phyloP scores from a whole-genome alignment of 768 basidiomycete species.

The Austroboletus eburneus region DNA sequence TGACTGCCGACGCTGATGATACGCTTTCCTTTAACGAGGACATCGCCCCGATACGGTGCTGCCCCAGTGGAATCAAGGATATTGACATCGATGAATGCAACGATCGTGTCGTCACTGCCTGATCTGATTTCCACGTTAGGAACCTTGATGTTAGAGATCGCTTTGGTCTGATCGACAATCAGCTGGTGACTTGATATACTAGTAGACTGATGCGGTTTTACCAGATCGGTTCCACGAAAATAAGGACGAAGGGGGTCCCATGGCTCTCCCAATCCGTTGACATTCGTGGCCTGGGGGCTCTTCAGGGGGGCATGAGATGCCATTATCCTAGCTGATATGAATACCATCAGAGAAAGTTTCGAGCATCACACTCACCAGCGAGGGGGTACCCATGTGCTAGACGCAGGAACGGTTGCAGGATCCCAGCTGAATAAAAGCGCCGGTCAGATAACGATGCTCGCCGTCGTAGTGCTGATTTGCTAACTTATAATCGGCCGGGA shows the following conservation, averaged over 20 bases:
- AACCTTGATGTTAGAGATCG: constrained; percentile 18
- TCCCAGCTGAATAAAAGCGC: constrained; percentile 16
- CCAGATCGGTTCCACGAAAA: constrained; percentile 24
- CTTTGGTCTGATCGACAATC: constrained; percentile 15
- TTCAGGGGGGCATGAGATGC: constrained; percentile 5
- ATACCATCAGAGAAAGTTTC: neutral
- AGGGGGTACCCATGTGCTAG: constrained; percentile 26
- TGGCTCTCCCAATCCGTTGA: constrained; percentile 23
- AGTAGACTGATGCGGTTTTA: neutral
- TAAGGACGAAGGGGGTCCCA: constrained; percentile 19
- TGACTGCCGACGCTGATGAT: constrained; percentile 28
- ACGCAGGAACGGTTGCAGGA: constrained; percentile 18
- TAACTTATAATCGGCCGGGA: constrained; percentile 16
- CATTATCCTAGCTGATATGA: constrained; percentile 17
- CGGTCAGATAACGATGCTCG: constrained; percentile 6
- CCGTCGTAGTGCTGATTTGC: too few relatives aligned
- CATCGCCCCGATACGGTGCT: constrained; percentile 32
- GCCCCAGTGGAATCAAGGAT: constrained; percentile 35
- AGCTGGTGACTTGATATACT: neutral
- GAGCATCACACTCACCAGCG: constrained; percentile 12
- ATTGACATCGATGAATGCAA: constrained; percentile 28
- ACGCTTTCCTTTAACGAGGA: constrained; percentile 29
- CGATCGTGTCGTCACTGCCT: constrained; percentile 14
- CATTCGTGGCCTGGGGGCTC: neutral
- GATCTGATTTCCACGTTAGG: constrained; percentile 24